phyloP scores from a whole-genome alignment of 2,329 filamentous ascomycete genomes.

The Penicillium occitanis region DNA sequence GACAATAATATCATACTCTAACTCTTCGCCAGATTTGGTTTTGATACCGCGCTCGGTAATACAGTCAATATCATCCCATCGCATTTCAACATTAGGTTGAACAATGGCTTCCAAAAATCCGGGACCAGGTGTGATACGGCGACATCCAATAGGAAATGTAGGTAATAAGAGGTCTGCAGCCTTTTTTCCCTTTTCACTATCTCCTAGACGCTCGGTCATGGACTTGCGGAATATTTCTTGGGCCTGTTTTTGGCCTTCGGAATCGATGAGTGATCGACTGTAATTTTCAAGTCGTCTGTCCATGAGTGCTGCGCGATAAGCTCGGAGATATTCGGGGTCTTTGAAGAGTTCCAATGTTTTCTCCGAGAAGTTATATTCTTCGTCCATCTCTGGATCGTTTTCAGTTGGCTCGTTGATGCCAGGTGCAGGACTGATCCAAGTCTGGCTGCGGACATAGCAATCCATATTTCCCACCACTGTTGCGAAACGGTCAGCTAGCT shows the following conservation, averaged over 20 bases:
- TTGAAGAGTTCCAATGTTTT: constrained; percentile 10
- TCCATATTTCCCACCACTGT: constrained; percentile 10
- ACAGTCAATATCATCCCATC: background rate
- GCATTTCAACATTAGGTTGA: background rate
- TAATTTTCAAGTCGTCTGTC: constrained; percentile 6
- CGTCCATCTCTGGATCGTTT: constrained; percentile 15
- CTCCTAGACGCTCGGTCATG: constrained; percentile 12
- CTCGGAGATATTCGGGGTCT: constrained; percentile 5
- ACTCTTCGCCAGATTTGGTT: background rate
- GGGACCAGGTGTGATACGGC: background rate
- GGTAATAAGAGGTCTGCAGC: constrained; percentile 3
- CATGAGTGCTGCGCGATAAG: constrained; percentile 11
- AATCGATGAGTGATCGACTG: background rate
- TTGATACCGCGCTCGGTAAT: background rate
- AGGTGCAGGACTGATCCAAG: constrained; percentile 10
- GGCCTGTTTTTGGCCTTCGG: background rate
- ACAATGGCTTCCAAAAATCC: background rate
- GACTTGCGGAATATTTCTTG: constrained; percentile 11
- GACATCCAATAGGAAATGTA: constrained; percentile 14
- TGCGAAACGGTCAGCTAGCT: background rate
- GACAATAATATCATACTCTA: background rate
- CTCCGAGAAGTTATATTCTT: constrained; percentile 14
- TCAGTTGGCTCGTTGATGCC: constrained; percentile 13
- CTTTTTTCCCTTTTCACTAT: constrained; percentile 9
- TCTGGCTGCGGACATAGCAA: constrained; percentile 8